phyloP scores from a whole-genome alignment of 768 basidiomycete species.

The Psilocybe cyanescens region DNA sequence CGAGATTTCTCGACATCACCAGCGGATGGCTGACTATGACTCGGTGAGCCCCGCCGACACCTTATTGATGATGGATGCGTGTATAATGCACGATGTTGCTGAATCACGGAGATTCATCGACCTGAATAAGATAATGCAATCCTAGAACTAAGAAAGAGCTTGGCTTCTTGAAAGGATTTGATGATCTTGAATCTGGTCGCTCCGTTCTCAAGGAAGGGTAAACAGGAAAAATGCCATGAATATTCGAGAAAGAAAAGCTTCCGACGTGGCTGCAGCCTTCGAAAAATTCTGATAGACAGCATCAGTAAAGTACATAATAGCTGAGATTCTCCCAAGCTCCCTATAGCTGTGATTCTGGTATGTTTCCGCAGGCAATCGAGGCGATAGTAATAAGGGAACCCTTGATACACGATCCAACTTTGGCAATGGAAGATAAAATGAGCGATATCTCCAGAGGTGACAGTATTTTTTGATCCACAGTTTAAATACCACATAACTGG shows the following conservation, averaged over 20 bases:
- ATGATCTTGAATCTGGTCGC: slow-evolving; percentile 1
- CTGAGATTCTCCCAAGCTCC: too few relatives aligned
- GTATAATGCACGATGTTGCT: background rate
- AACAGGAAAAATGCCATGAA: background rate
- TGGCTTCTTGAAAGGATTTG: slow-evolving; percentile 16
- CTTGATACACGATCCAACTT: too few relatives aligned
- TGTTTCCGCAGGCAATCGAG: too few relatives aligned
- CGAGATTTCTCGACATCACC: slow-evolving; percentile 2
- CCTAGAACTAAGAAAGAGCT: slow-evolving; percentile 1
- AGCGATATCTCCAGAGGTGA: background rate
- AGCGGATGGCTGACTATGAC: background rate
- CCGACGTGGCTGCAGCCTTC: background rate
- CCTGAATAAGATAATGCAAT: background rate
- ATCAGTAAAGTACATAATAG: background rate
- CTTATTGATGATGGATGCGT: background rate
- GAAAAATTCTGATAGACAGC: slow-evolving; percentile 5
- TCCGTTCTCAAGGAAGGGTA: background rate
- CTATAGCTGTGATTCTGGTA: too few relatives aligned
- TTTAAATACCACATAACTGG: background rate
- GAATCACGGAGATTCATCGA: background rate
- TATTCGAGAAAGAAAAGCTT: slow-evolving; percentile 5
- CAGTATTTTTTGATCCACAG: background rate
- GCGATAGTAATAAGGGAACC: too few relatives aligned
- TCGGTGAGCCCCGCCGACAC: background rate
- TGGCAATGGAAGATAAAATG: background rate